These are phyloP conservation scores for Ciborinia camelliae DNA, from an alignment of 2,329 filamentous ascomycete species.

Conservation along the genomic window DNA sequence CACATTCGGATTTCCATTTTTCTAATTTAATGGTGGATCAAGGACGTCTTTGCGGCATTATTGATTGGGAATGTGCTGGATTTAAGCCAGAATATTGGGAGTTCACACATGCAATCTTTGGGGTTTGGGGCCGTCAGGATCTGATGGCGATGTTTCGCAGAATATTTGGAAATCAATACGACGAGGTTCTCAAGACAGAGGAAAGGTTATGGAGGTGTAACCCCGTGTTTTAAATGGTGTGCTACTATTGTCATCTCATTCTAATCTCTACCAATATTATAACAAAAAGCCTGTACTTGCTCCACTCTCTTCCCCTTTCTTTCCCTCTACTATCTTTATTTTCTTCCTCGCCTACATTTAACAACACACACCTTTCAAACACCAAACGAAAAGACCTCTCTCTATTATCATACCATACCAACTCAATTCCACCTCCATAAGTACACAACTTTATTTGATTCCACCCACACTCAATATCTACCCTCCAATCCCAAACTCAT, in stretches of 20 bases:
- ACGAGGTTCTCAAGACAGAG: neutral
- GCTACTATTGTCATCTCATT: neutral
- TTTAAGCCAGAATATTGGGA: constrained; percentile 4
- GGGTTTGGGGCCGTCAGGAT: neutral
- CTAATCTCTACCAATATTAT: neutral
- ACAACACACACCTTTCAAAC: too few species aligned
- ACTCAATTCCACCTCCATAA: too few species aligned
- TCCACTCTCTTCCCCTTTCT: too few species aligned
- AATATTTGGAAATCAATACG: neutral
- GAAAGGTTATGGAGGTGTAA: neutral
- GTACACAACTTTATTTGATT: too few species aligned
- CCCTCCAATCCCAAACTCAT: too few species aligned
- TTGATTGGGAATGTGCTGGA: neutral
- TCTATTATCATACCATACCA: too few species aligned
- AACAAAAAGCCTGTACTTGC: too few species aligned
- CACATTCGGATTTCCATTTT: neutral
- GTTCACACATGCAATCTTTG: neutral
- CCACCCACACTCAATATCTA: too few species aligned
- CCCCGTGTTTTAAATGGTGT: neutral
- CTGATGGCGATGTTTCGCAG: neutral
- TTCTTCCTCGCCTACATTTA: too few species aligned
- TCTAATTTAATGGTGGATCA: neutral
- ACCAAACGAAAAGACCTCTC: too few species aligned
- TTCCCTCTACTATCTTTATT: too few species aligned
- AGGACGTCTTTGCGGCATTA: neutral